A percentile compares a stretch with the other conserved stretches of the same genome.
These are phyloP conservation scores for Sporothrix pallida DNA, from an alignment of 2,329 filamentous ascomycete species.

Conservation along the genomic window DNA sequence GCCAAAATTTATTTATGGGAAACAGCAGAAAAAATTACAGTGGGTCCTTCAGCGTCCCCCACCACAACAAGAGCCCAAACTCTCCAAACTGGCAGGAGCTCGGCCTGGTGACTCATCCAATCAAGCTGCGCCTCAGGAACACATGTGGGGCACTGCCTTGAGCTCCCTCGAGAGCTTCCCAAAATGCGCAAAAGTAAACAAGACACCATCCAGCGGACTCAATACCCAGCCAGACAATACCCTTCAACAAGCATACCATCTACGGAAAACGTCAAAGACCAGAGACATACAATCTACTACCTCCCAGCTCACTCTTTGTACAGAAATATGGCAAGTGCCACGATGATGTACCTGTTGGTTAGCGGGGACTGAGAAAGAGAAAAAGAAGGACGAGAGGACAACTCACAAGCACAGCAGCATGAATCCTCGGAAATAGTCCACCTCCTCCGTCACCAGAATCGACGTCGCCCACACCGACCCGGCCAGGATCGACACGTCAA, in stretches of 20 bases:
- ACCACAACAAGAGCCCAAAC: too few species aligned
- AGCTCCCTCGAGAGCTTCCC: not conserved
- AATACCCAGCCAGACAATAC: not conserved
- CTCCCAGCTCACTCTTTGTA: not conserved
- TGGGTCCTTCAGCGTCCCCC: not conserved
- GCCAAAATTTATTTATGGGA: constrained; percentile 31
- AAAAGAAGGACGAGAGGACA: not conserved
- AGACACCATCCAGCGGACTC: not conserved
- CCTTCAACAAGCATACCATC: not conserved
- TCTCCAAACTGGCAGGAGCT: not conserved
- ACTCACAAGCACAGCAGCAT: not conserved
- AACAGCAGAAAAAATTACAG: constrained; percentile 28
- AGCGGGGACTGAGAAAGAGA: not conserved
- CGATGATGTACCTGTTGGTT: not conserved
- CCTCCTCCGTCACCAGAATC: constrained; percentile 26
- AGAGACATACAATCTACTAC: not conserved
- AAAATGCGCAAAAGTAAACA: constrained; percentile 16
- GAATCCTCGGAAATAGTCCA: constrained; percentile 29
- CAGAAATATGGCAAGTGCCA: not conserved
- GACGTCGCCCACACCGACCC: constrained; percentile 33
- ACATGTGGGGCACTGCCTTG: not conserved
- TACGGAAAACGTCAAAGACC: not conserved
- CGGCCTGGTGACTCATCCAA: constrained; percentile 18
- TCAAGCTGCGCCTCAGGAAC: constrained; percentile 20
- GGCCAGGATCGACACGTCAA: constrained; percentile 32